Evolutionary conservation across 768 basidiomycete species (phyloP), one percentile per base, ranked within the genome.

Genomic region (Termitomyces sp.): DNA sequence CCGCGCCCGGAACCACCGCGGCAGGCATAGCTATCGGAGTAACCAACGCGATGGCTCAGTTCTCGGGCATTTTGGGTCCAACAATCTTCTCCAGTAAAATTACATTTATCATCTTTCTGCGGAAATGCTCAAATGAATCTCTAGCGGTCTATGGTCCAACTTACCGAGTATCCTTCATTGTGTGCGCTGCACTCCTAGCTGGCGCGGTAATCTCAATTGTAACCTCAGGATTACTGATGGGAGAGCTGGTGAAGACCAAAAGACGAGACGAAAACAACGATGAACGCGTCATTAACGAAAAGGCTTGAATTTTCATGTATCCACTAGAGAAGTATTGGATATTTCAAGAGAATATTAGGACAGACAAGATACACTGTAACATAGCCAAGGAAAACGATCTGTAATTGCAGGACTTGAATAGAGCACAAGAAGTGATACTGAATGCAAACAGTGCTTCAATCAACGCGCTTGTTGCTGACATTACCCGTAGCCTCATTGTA

Each of bases 401-500:
- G 27, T 27, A 26, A n/a, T 22, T 37, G 36, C 18, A 26, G 2
- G n/a, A 49, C 27, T 40, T 56, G 34, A 26, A 50, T 34, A 22
- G 18, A 20, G 12, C 34, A 39, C n/a, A 27, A 33, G 24, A 53
- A 37, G 9, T 20, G 20, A 14, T 24, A 26, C 26, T 22, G 18
- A 14, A 50, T 43, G 20, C 7, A 30, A 22, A 5, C 18, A 46
- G 12, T 48, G 5, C 50, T n/a, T 44, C 53, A 92, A 66, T 92
- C 89, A 43, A 73, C 73, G 64, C 88, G 84, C 72, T 93, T 93
- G 75, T 79, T 68, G 4, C 75, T 76, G 36, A 70, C 69, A 39
- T 61, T 68, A 3, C 89, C 90, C 0, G 87, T 88, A 49, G 82
- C 79, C 57, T 85, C 77, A 69, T 91, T 92, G 73, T 86, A 85